Conservation (phyloP, 2,329 filamentous ascomycete genomes). For the Coniochaeta pulveracea region DNA sequence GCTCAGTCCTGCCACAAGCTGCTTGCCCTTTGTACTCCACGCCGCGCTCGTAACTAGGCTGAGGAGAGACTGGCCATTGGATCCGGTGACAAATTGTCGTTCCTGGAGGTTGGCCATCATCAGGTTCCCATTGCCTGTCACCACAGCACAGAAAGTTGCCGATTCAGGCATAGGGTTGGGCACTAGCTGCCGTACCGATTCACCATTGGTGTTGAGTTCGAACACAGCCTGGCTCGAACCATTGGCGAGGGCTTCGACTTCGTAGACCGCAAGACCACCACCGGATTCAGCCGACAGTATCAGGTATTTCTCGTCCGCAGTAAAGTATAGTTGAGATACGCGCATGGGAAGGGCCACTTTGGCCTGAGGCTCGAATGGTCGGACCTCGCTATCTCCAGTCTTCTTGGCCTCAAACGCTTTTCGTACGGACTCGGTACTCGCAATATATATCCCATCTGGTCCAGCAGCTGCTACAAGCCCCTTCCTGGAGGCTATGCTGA, state of each 20-base stretch:
- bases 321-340: slow-evolving; percentile 83
- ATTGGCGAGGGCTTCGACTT: slow-evolving; percentile 56
- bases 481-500: slow-evolving; percentile 69
- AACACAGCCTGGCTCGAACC: slow-evolving; percentile 58
- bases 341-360: slow-evolving; percentile 61
- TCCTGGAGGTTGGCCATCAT: slow-evolving; percentile 73
- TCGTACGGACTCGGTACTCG: slow-evolving; percentile 66
- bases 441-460: slow-evolving; percentile 66
- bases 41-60: slow-evolving; percentile 70
- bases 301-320: slow-evolving; percentile 76
- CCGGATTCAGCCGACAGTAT: slow-evolving; percentile 73
- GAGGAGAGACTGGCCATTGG: slow-evolving; percentile 55
- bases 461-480: slow-evolving; percentile 81
- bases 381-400: slow-evolving; percentile 51
- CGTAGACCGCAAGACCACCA: slow-evolving; percentile 75
- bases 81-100: slow-evolving; percentile 41
- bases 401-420: slow-evolving; percentile 57
- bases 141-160: slow-evolving; percentile 66
- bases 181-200: slow-evolving; percentile 59
- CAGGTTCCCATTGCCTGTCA: slow-evolving; percentile 71
- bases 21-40: slow-evolving; percentile 91
- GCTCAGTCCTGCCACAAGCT: slow-evolving; percentile 74
- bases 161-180: slow-evolving; percentile 71
- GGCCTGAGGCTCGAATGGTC: slow-evolving; percentile 61
- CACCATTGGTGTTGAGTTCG: slow-evolving; percentile 66